These are phyloP conservation scores for Ochetophila trinervis DNA, from an alignment of 306 rosid species.

Conservation along the genomic window DNA sequence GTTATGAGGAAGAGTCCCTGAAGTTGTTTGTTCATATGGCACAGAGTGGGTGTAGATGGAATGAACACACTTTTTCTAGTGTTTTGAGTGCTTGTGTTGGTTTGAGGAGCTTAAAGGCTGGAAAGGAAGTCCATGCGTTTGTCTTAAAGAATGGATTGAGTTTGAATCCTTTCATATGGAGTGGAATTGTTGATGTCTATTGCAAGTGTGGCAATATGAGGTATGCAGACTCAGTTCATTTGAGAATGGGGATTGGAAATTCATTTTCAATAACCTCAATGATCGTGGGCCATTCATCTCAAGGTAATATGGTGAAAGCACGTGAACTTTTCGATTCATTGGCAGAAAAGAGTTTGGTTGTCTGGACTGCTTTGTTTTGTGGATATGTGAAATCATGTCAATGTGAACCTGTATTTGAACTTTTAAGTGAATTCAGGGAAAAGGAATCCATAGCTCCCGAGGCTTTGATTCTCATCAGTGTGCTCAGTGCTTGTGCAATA, in stretches of 20 bases:
- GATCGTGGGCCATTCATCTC: constrained; percentile 58
- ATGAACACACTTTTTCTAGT: constrained; percentile 64
- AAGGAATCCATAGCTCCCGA: constrained; percentile 43
- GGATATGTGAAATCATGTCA: constrained; percentile 65
- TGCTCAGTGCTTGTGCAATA: constrained; percentile 66
- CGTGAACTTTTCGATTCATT: constrained; percentile 58
- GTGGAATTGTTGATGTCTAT: constrained; percentile 71
- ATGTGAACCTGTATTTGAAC: constrained; percentile 54
- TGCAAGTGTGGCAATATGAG: constrained; percentile 60
- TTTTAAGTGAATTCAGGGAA: constrained; percentile 41
- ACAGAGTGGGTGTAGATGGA: constrained; percentile 42
- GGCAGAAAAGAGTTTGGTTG: constrained; percentile 44
- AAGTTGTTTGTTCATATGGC: constrained; percentile 50
- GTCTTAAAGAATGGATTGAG: constrained; percentile 45
- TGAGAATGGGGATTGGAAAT: constrained; percentile 25
- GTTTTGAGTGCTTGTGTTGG: constrained; percentile 67
- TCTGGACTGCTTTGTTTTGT: constrained; percentile 70
- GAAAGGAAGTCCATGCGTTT: constrained; percentile 63
- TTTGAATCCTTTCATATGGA: constrained; percentile 57
- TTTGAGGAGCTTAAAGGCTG: constrained; percentile 43
- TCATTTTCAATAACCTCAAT: constrained; percentile 54
- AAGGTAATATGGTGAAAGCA: constrained; percentile 62
- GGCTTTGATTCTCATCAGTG: constrained; percentile 41
- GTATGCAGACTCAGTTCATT: constrained; percentile 55
- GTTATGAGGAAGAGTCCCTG: constrained; percentile 49